Evolutionary conservation across 1,284 basidiomycete species (phyloP).

Genomic region (Irpex sp.): DNA sequence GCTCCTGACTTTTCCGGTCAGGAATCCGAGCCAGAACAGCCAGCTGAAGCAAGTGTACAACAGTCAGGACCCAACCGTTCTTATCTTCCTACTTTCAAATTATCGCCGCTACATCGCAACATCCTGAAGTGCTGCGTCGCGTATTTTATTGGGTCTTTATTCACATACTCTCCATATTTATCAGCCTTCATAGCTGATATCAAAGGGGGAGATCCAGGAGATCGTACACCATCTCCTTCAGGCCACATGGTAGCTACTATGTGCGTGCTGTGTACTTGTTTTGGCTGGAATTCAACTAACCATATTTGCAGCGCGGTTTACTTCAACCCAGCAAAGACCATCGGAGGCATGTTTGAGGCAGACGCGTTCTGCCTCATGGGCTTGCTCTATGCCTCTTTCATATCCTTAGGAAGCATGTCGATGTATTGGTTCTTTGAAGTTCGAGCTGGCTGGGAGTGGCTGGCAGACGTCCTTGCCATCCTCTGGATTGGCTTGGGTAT

Average conservation of each 20-base stretch:
- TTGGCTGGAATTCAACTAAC: not conserved
- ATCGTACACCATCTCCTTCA: constrained; percentile 58
- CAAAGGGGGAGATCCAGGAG: constrained; percentile 62
- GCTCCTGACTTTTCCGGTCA: not conserved
- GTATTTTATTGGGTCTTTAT: constrained; percentile 88
- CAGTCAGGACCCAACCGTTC: constrained; percentile 10
- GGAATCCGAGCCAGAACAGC: not conserved
- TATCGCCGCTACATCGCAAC: constrained; percentile 51
- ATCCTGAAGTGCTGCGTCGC: constrained; percentile 91
- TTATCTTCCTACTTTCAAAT: constrained; percentile 38
- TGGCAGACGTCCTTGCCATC: constrained; percentile 67
- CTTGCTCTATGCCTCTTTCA: constrained; percentile 66
- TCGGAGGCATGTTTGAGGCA: constrained; percentile 90
- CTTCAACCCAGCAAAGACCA: constrained; percentile 82
- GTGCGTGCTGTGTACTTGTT: constrained; percentile 20
- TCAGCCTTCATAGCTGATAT: constrained; percentile 63
- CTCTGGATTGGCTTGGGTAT: constrained; percentile 83
- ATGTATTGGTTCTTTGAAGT: constrained; percentile 78
- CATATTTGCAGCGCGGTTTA: constrained; percentile 61
- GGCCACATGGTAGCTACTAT: constrained; percentile 90
- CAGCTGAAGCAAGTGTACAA: constrained; percentile 1
- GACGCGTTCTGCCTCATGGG: constrained; percentile 76
- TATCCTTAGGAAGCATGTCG: constrained; percentile 75
- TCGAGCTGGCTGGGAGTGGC: constrained; percentile 63
- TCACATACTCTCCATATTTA: constrained; percentile 82